Conservation (phyloP, 73 alveolate genomes). For the Durusdinium trenchii region DNA sequence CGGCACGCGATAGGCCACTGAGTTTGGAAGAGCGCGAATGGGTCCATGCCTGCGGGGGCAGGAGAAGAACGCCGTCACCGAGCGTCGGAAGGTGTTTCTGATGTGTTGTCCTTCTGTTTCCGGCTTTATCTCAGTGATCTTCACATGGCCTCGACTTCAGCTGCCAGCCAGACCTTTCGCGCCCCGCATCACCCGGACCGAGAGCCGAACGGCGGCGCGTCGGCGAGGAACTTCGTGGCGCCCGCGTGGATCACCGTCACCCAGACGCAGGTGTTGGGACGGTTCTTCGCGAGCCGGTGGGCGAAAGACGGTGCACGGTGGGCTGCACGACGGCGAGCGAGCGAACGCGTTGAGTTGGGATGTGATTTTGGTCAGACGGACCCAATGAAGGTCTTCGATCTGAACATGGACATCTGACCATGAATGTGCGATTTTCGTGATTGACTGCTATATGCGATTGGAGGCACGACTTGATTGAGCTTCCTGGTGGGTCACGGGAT, state of each 20-base stretch:
- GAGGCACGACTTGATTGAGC: no score
- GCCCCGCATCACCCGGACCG: conserved; percentile 63
- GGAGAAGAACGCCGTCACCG: conserved; percentile 4
- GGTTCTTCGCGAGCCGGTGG: background rate
- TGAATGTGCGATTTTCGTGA: no score
- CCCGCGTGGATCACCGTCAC: conserved; percentile 91
- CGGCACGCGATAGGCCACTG: conserved; percentile 26
- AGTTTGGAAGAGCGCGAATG: conserved; percentile 81
- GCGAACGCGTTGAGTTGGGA: no score
- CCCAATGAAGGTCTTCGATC: no score
- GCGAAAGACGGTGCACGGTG: background rate
- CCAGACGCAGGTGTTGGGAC: conserved; percentile 47
- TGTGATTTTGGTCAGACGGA: no score
- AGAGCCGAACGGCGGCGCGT: conserved; percentile 47
- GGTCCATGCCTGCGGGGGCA: conserved; percentile 79
- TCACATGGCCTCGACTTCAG: background rate
- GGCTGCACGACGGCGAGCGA: no score
- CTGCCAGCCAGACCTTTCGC: conserved; percentile 30
- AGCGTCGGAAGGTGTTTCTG: background rate
- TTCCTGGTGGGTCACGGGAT: no score
- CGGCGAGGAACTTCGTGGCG: conserved; percentile 53
- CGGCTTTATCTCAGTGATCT: background rate
- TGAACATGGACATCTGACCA: no score
- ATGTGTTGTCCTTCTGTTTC: background rate
- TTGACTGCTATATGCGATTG: no score